Percentiles rank a stretch among this genome's conserved stretches.
Evolutionary conservation across 1,139 yeast genomes (phyloP).

Genomic region (Diutina sp.): DNA sequence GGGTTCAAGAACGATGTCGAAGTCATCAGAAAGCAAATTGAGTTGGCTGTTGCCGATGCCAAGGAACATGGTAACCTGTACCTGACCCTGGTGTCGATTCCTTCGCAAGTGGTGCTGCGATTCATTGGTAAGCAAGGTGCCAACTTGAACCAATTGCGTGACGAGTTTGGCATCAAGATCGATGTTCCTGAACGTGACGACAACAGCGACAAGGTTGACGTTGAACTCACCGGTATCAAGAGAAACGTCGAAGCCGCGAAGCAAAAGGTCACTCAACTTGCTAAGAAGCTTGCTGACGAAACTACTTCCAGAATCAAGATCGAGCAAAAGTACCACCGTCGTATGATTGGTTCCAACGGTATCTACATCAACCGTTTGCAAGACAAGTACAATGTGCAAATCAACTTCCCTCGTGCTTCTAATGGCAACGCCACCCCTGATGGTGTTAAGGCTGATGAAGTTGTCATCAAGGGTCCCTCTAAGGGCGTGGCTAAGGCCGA

Average conservation of each 20-base stretch:
- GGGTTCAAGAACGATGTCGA: constrained; percentile 52
- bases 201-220: constrained; percentile 29
- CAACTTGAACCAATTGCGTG: constrained; percentile 53
- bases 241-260: constrained; percentile 70
- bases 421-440: constrained; percentile 13
- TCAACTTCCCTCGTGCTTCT: constrained; percentile 47
- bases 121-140: constrained; percentile 86
- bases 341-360: constrained; percentile 79
- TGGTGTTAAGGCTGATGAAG: constrained; percentile 40
- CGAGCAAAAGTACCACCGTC: constrained; percentile 69
- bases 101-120: constrained; percentile 57
- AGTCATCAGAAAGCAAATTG: constrained; percentile 38
- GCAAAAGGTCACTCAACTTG: constrained; percentile 39
- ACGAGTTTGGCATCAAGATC: constrained; percentile 68
- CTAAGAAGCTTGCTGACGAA: constrained; percentile 81
- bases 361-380: constrained; percentile 74
- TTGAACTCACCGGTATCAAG: constrained; percentile 64
- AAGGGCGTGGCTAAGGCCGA: constrained; percentile 77
- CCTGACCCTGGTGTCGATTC: constrained; percentile 40
- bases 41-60: constrained; percentile 46
- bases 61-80: constrained; percentile 41
- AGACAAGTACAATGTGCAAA: constrained; percentile 75
- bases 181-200: constrained; percentile 37
- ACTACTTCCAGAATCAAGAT: constrained; percentile 48
- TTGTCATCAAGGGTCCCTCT: constrained; percentile 82